These are phyloP conservation scores for Ceratobasidium sp. DNA, from an alignment of 1,284 basidiomycete species.

Conservation along the genomic window DNA sequence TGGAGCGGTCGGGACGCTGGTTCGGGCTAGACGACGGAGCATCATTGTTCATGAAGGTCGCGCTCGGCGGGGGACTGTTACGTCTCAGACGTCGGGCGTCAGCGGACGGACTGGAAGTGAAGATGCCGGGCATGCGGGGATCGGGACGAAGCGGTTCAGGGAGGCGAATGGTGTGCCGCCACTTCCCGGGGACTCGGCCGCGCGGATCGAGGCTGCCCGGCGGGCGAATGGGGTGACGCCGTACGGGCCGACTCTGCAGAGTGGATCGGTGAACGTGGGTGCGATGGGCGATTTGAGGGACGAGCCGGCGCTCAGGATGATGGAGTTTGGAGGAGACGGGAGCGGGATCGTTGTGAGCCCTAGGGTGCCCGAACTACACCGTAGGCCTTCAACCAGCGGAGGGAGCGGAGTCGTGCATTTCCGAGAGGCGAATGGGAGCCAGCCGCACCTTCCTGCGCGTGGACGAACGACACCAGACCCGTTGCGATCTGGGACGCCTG, in stretches of 20 bases:
- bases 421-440: not conserved
- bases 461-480: constrained; percentile 14
- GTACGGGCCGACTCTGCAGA: constrained; percentile 32
- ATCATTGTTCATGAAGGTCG: constrained; percentile 38
- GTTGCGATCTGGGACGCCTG: constrained; percentile 28
- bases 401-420: constrained; percentile 24
- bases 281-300: constrained; percentile 31
- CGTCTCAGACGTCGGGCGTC: constrained; percentile 23
- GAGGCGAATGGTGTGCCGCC: constrained; percentile 8
- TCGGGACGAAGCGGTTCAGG: constrained; percentile 31
- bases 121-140: constrained; percentile 31
- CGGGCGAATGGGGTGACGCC: constrained; percentile 1
- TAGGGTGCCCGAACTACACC: not conserved
- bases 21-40: constrained; percentile 40
- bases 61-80: constrained; percentile 16
- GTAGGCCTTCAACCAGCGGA: constrained; percentile 9
- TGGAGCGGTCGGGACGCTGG: constrained; percentile 46
- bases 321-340: constrained; percentile 1
- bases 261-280: constrained; percentile 11
- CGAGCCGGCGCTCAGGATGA: constrained; percentile 37
- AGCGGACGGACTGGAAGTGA: constrained; percentile 6
- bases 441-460: not conserved
- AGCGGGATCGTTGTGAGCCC: not conserved
- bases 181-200: constrained; percentile 19
- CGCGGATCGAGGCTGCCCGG: constrained; percentile 34